A percentile compares a stretch with the other conserved stretches of the same genome.
Evolutionary conservation across 768 basidiomycete species (phyloP).

Genomic region (Xerocomus brunneocitrinus): DNA sequence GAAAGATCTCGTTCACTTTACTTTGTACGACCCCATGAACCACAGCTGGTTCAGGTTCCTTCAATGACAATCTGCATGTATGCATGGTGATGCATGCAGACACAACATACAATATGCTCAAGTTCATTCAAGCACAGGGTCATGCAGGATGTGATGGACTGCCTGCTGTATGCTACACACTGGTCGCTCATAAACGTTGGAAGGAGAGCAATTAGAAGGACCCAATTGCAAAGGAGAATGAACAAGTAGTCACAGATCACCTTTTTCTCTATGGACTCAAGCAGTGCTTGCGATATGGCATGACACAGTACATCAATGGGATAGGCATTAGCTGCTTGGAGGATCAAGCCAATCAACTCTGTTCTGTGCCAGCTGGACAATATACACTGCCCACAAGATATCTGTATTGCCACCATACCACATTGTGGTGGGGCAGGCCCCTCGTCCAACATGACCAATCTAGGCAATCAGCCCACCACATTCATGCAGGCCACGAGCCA

Average conservation of each 20-base stretch:
- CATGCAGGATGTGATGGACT: conserved; percentile 16
- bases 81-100: conserved; percentile 18
- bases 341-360: background rate
- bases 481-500: no score
- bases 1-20: no score
- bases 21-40: no score
- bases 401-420: background rate
- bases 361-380: background rate
- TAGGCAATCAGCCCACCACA: background rate
- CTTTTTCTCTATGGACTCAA: background rate
- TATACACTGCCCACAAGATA: background rate
- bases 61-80: conserved; percentile 20
- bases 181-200: background rate
- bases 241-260: background rate
- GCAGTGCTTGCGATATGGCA: conserved; percentile 5
- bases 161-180: background rate
- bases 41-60: no score
- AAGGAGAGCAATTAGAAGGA: background rate
- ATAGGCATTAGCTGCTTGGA: background rate
- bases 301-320: background rate
- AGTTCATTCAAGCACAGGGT: conserved; percentile 18
- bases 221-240: background rate
- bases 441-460: background rate
- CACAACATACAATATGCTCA: conserved; percentile 19
- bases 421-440: background rate